Evolutionary conservation across 106 monocot species (phyloP).

Genomic region (Dendrobium catenatum): DNA sequence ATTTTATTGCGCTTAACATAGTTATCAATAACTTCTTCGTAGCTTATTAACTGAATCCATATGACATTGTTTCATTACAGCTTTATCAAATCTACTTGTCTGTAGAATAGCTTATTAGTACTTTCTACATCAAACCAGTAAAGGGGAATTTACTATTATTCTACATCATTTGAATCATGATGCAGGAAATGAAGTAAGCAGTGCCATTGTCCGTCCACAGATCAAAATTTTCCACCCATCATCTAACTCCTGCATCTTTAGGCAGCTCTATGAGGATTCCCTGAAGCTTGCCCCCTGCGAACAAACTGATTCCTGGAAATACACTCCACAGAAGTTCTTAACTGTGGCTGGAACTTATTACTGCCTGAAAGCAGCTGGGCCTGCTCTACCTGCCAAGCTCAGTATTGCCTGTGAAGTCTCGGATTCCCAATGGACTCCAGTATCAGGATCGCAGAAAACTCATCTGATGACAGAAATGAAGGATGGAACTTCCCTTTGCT

Average conservation of each 20-base stretch:
- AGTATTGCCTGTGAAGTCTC: not conserved
- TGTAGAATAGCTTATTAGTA: too few relatives aligned
- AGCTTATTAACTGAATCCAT: too few relatives aligned
- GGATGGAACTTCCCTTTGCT: conserved; percentile 1
- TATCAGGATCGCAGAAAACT: not conserved
- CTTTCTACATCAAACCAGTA: not conserved
- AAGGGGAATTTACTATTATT: not conserved
- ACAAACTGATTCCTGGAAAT: conserved; percentile 4
- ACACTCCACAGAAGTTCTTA: conserved; percentile 11
- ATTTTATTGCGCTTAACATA: too few relatives aligned
- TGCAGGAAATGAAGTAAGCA: not conserved
- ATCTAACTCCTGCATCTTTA: not conserved
- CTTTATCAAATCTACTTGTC: too few relatives aligned
- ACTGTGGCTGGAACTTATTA: not conserved
- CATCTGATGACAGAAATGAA: not conserved
- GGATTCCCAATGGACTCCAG: conserved; percentile 4
- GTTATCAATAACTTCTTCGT: too few relatives aligned
- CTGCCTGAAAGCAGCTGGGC: conserved; percentile 7
- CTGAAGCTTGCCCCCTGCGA: not conserved
- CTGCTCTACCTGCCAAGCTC: conserved; percentile 4
- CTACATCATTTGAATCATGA: not conserved
- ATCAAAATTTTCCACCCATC: conserved; percentile 6
- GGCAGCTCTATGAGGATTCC: not conserved
- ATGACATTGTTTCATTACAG: too few relatives aligned
- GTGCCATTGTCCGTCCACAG: not conserved